Percentiles rank a stretch among this genome's conserved stretches.
phyloP scores from a whole-genome alignment of 768 basidiomycete species.

The Calocera cornea region DNA sequence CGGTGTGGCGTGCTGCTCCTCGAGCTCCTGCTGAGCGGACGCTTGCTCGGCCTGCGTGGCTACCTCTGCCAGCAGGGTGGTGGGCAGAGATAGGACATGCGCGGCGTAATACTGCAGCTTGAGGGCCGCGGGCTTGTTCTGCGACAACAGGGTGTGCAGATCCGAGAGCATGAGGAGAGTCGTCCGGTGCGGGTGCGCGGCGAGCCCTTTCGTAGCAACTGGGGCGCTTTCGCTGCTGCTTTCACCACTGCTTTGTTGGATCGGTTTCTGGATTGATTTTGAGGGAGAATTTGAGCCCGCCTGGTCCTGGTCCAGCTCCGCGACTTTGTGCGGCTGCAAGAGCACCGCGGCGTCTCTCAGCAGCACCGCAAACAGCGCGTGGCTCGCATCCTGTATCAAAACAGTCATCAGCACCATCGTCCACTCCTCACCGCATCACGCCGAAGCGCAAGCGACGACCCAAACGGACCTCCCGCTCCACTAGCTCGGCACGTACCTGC shows the following conservation, averaged over 20 bases:
- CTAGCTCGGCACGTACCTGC: background rate
- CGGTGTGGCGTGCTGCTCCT: too few relatives aligned
- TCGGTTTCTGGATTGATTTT: slow-evolving; percentile 4
- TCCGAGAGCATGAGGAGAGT: slow-evolving; percentile 44
- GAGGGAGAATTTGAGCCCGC: slow-evolving; percentile 11
- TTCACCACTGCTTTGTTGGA: too few relatives aligned
- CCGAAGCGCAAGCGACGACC: background rate
- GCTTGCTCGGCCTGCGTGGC: slow-evolving; percentile 17
- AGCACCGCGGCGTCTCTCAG: slow-evolving; percentile 42
- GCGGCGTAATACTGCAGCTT: slow-evolving; percentile 63
- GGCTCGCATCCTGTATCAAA: background rate
- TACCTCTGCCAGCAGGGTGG: slow-evolving; percentile 33
- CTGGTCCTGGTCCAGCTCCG: slow-evolving; percentile 12
- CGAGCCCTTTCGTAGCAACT: background rate
- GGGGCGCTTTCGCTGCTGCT: background rate
- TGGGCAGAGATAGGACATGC: slow-evolving; percentile 40
- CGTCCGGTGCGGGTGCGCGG: slow-evolving; percentile 30
- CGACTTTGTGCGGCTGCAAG: slow-evolving; percentile 36
- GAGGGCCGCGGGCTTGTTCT: slow-evolving; percentile 33
- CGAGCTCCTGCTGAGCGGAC: too few relatives aligned
- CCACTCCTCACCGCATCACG: background rate
- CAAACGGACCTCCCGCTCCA: background rate
- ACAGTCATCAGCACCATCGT: background rate
- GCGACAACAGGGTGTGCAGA: slow-evolving; percentile 31
- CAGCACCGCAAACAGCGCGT: slow-evolving; percentile 33